Conservation (phyloP, 148 eudicot genomes). For the Chenopodium formosanum region DNA sequence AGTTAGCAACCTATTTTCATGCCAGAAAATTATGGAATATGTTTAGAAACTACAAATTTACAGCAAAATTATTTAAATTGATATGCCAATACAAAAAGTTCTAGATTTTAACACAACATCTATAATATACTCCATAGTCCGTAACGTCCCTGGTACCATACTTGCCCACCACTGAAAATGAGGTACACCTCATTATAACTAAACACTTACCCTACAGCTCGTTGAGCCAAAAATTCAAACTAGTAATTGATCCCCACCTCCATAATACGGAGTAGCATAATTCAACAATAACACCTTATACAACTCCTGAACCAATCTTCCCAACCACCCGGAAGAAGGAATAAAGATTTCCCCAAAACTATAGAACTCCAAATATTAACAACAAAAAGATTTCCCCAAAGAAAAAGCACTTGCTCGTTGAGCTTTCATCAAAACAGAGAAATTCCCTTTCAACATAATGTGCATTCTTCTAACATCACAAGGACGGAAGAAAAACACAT, state of each 20-base stretch:
- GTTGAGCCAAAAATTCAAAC: neutral
- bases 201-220: neutral
- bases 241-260: neutral
- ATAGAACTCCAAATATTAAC: too few relatives aligned
- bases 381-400: neutral
- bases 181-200: neutral
- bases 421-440: neutral
- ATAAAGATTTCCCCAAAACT: too few relatives aligned
- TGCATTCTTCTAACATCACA: neutral
- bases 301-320: neutral
- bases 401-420: neutral
- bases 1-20: neutral
- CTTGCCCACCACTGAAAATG: neutral
- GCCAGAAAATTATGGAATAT: neutral
- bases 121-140: neutral
- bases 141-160: neutral
- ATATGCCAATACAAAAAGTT: neutral
- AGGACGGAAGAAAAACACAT: neutral
- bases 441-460: neutral
- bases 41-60: too few relatives aligned
- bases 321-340: neutral
- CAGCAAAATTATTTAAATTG: neutral
- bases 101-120: neutral
- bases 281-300: neutral
- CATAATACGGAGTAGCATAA: too few relatives aligned